phyloP scores from a whole-genome alignment of 1,139 yeast species.

The Wickerhamomyces sp. region DNA sequence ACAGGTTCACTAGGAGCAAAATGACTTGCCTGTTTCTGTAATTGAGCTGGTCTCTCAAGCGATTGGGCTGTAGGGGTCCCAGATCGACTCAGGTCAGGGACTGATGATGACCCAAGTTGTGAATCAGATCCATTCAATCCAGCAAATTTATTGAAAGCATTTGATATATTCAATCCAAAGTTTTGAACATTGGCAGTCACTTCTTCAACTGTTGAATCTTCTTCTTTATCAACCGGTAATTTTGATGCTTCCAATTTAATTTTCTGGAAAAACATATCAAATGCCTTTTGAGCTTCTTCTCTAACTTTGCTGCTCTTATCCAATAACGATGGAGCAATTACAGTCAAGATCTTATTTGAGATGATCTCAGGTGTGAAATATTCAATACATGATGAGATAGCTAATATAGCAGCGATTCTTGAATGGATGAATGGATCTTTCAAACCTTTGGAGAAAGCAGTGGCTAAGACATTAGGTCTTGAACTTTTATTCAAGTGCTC shows the following conservation, averaged over 20 bases:
- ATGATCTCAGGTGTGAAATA: constrained; percentile 72
- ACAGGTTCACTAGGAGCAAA: constrained; percentile 2
- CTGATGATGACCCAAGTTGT: constrained; percentile 1
- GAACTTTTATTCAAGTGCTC: constrained; percentile 53
- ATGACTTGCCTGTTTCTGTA: not conserved
- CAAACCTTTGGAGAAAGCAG: constrained; percentile 81
- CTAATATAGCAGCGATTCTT: constrained; percentile 71
- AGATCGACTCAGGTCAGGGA: constrained; percentile 17
- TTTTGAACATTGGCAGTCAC: constrained; percentile 24
- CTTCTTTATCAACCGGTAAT: constrained; percentile 44
- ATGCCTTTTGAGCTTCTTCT: constrained; percentile 61
- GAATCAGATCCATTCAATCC: constrained; percentile 19
- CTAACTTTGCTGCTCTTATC: constrained; percentile 72
- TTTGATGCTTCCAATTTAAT: constrained; percentile 59
- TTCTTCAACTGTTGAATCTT: constrained; percentile 16
- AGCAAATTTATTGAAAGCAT: constrained; percentile 13
- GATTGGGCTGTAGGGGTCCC: constrained; percentile 17
- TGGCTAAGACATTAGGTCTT: constrained; percentile 68
- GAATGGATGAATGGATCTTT: constrained; percentile 79
- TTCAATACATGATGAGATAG: constrained; percentile 61
- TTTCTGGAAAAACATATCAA: constrained; percentile 58
- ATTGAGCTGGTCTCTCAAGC: not conserved
- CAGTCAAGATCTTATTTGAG: constrained; percentile 78
- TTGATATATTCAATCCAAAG: constrained; percentile 23
- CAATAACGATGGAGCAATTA: constrained; percentile 76